A percentile compares a stretch with the other conserved stretches of the same genome.
Conservation (phyloP, 2,329 filamentous ascomycete species). For the Madurella mycetomatis region DNA sequence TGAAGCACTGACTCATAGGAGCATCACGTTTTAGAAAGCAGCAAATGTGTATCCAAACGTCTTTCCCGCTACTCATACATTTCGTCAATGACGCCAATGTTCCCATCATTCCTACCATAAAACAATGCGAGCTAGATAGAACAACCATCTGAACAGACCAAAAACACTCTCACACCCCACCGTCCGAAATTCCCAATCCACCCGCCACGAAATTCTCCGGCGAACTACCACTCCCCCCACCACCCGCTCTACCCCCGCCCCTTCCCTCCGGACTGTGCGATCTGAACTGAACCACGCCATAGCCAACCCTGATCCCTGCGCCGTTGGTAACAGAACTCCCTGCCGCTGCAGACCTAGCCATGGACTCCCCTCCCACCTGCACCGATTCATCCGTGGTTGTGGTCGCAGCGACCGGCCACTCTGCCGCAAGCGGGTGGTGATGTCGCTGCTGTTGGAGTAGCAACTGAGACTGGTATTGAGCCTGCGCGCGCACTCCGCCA, state of each 20-base stretch:
- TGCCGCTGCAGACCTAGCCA: constrained; percentile 8
- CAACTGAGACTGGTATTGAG: background rate
- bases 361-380: constrained; percentile 2
- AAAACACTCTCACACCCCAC: background rate
- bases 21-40: too few species aligned
- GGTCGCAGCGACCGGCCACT: background rate
- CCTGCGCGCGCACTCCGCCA: too few species aligned
- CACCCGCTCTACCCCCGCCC: background rate
- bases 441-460: background rate
- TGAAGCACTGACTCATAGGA: too few species aligned
- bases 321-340: background rate
- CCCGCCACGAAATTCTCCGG: background rate
- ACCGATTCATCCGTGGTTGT: background rate
- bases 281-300: constrained; percentile 27
- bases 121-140: too few species aligned
- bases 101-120: too few species aligned
- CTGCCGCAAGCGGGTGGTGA: background rate
- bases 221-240: constrained; percentile 1
- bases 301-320: constrained; percentile 23
- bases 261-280: background rate
- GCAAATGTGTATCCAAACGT: too few species aligned
- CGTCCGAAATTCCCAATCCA: background rate
- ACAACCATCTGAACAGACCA: too few species aligned
- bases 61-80: too few species aligned
- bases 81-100: too few species aligned